Percentiles rank a stretch among this genome's conserved stretches.
These are phyloP conservation scores for Leptographium procerum DNA, from an alignment of 2,329 filamentous ascomycete genomes.

Conservation along the genomic window DNA sequence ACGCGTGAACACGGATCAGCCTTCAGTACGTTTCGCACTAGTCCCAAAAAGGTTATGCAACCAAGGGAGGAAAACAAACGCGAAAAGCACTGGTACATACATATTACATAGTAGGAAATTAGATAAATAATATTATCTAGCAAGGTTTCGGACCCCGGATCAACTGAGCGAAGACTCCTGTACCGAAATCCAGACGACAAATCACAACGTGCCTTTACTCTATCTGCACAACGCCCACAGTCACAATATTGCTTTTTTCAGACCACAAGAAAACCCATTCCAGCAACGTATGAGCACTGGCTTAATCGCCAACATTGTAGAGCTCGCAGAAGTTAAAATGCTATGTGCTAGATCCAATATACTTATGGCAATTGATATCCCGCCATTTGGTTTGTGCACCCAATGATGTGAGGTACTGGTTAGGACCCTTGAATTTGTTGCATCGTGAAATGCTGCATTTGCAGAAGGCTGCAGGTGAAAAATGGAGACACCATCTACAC, in stretches of 20 bases:
- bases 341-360: no score
- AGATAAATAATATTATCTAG: not conserved
- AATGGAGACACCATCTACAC: not conserved
- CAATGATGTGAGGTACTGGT: not conserved
- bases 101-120: not conserved
- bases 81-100: not conserved
- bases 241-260: no score
- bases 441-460: not conserved
- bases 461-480: not conserved
- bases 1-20: conserved; percentile 40
- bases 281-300: no score
- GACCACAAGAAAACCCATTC: no score
- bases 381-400: not conserved
- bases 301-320: no score
- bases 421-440: not conserved
- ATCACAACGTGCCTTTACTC: not conserved
- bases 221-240: no score
- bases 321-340: no score
- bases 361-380: not conserved
- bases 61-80: conserved; percentile 6
- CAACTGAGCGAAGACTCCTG: not conserved
- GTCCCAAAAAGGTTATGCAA: conserved; percentile 17
- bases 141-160: not conserved
- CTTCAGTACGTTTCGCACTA: conserved; percentile 16
- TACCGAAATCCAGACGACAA: not conserved